phyloP scores from a whole-genome alignment of 192 early-diverging fungal genomes.

The Ramicandelaber brevisporus region DNA sequence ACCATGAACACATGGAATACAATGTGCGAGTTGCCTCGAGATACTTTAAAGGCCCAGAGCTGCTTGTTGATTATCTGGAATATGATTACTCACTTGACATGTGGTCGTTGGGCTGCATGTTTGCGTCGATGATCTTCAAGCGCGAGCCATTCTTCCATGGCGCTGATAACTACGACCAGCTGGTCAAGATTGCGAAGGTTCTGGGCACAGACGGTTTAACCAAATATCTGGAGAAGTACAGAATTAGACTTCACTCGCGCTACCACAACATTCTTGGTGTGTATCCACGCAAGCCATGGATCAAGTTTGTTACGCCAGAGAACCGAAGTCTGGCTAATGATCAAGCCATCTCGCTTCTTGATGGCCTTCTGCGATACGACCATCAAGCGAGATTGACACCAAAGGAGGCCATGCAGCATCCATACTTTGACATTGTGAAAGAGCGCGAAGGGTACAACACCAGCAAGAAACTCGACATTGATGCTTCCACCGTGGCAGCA shows the following conservation, averaged over 20 bases:
- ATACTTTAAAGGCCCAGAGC: constrained; percentile 97
- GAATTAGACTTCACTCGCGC: constrained; percentile 67
- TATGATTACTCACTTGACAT: constrained; percentile 99
- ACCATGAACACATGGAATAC: constrained; percentile 89
- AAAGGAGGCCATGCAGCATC: constrained; percentile 70
- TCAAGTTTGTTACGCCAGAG: constrained; percentile 54
- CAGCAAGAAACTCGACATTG: too few species aligned
- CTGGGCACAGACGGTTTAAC: constrained; percentile 89
- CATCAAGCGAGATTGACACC: constrained; percentile 74
- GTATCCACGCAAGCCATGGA: constrained; percentile 74
- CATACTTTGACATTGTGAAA: constrained; percentile 48
- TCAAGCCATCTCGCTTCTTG: constrained; percentile 74
- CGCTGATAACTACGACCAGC: constrained; percentile 96
- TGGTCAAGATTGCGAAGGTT: constrained; percentile 96
- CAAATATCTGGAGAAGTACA: constrained; percentile 85
- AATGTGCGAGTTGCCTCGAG: constrained; percentile 96
- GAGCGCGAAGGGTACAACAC: too few species aligned
- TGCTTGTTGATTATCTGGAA: constrained; percentile 92
- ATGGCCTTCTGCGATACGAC: constrained; percentile 76
- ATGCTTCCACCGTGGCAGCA: too few species aligned
- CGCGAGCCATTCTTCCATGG: constrained; percentile 99
- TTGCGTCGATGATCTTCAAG: constrained; percentile 98
- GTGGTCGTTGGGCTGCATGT: constrained; percentile 99
- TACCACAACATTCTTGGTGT: constrained; percentile 84
- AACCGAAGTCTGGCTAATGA: constrained; percentile 62